These are phyloP conservation scores for Pichia sp. DNA, from an alignment of 1,139 yeast species.

Conservation along the genomic window DNA sequence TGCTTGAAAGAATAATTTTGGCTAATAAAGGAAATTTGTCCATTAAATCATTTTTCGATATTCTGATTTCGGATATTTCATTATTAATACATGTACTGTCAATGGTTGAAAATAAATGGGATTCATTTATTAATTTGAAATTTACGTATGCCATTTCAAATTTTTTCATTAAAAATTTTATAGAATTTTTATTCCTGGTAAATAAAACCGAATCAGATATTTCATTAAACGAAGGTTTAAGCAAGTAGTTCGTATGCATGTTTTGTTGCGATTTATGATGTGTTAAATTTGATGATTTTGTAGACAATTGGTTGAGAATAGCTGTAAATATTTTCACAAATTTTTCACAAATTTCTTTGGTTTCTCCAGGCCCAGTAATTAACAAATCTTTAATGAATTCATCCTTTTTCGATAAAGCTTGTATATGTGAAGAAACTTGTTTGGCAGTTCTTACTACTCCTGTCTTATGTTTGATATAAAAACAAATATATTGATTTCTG, in stretches of 20 bases:
- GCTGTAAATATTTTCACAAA: constrained; percentile 36
- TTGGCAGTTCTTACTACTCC: constrained; percentile 80
- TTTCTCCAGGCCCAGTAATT: constrained; percentile 51
- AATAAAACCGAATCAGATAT: too few species aligned
- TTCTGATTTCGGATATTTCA: not conserved
- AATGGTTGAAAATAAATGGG: constrained; percentile 7
- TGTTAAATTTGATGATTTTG: too few species aligned
- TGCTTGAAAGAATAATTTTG: not conserved
- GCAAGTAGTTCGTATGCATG: too few species aligned
- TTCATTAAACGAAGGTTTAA: too few species aligned
- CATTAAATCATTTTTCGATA: not conserved
- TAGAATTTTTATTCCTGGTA: too few species aligned
- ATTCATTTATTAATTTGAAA: constrained; percentile 6
- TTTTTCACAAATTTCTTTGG: constrained; percentile 33
- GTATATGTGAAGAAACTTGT: constrained; percentile 90
- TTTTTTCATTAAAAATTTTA: constrained; percentile 3
- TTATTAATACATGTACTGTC: constrained; percentile 20
- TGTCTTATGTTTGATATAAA: constrained; percentile 71
- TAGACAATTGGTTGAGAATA: constrained; percentile 33
- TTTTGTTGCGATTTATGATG: too few species aligned
- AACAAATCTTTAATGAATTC: constrained; percentile 43
- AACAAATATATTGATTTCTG: constrained; percentile 84
- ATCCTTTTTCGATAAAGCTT: constrained; percentile 68
- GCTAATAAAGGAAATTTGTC: constrained; percentile 2
- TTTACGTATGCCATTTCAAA: constrained; percentile 12